These are phyloP conservation scores for Austroboletus novae-zelandiae DNA, from an alignment of 1,284 basidiomycete species.

Conservation along the genomic window DNA sequence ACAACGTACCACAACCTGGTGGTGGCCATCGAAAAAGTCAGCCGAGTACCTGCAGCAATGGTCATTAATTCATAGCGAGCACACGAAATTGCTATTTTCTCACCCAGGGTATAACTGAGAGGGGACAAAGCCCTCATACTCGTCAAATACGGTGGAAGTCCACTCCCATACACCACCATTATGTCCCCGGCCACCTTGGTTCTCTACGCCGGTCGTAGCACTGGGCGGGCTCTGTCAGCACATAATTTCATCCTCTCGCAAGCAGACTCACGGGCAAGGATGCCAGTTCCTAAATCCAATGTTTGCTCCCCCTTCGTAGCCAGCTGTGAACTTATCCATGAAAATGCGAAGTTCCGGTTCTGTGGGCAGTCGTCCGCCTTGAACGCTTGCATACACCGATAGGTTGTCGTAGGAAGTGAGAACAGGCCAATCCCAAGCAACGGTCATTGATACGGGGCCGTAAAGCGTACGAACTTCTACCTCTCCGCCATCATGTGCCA, in stretches of 20 bases:
- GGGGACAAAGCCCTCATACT: slow-evolving; percentile 72
- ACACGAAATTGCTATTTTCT: slow-evolving; percentile 8
- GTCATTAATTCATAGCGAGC: not conserved
- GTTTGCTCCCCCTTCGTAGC: slow-evolving; percentile 76
- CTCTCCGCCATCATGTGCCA: slow-evolving; percentile 45
- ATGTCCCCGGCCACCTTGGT: slow-evolving; percentile 54
- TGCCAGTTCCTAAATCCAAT: slow-evolving; percentile 93
- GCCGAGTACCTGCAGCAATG: slow-evolving; percentile 60
- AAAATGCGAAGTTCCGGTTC: slow-evolving; percentile 86
- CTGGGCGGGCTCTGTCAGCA: slow-evolving; percentile 35
- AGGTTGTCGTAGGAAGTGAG: slow-evolving; percentile 80
- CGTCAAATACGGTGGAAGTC: slow-evolving; percentile 81
- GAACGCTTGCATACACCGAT: slow-evolving; percentile 74
- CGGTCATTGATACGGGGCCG: slow-evolving; percentile 75
- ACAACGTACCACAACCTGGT: slow-evolving; percentile 75
- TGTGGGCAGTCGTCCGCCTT: slow-evolving; percentile 90
- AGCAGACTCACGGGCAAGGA: slow-evolving; percentile 70
- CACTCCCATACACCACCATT: slow-evolving; percentile 99
- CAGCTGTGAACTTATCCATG: slow-evolving; percentile 65
- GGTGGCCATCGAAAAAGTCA: slow-evolving; percentile 88
- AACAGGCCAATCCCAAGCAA: slow-evolving; percentile 86
- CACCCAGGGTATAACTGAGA: slow-evolving; percentile 83
- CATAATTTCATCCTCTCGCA: not conserved
- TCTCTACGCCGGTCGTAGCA: slow-evolving; percentile 56
- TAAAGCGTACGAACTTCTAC: slow-evolving; percentile 80